These are phyloP conservation scores for Hanseniaspora sp. DNA, from an alignment of 1,139 yeast species.

Conservation along the genomic window DNA sequence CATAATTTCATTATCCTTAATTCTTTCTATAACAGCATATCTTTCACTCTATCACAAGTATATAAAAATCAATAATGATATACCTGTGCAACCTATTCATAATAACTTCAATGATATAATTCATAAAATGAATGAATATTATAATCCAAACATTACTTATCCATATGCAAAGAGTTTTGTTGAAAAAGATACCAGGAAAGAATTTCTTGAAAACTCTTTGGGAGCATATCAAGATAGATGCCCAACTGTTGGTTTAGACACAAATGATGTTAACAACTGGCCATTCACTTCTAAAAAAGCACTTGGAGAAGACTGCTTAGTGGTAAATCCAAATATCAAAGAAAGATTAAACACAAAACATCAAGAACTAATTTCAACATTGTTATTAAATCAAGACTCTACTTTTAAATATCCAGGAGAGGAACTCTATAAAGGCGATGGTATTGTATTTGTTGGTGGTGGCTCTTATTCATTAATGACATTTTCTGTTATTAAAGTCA, in stretches of 20 bases:
- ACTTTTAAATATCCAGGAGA: slow-evolving; percentile 28
- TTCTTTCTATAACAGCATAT: not conserved
- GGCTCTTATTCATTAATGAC: slow-evolving; percentile 68
- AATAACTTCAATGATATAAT: not conserved
- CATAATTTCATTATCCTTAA: not conserved
- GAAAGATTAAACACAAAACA: not conserved
- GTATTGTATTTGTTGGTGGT: slow-evolving; percentile 76
- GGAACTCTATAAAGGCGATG: slow-evolving; percentile 49
- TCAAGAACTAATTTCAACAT: not conserved
- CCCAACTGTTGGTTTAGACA: slow-evolving; percentile 9
- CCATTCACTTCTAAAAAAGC: not conserved
- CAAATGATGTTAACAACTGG: slow-evolving; percentile 8
- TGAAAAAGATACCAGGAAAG: slow-evolving; percentile 6
- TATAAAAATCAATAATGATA: no score
- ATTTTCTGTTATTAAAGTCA: slow-evolving; percentile 50
- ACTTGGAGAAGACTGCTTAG: not conserved
- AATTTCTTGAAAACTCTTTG: not conserved
- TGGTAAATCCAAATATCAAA: slow-evolving; percentile 2
- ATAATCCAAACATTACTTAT: slow-evolving; percentile 1
- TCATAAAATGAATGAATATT: not conserved
- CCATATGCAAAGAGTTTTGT: slow-evolving; percentile 3
- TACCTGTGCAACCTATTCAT: not conserved
- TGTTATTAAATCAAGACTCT: not conserved
- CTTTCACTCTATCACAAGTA: not conserved
- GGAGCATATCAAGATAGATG: slow-evolving; percentile 7